Base-by-base conservation (phyloP, 805 yeast genomes). In the Yamadazyma tumulicola region DNA sequence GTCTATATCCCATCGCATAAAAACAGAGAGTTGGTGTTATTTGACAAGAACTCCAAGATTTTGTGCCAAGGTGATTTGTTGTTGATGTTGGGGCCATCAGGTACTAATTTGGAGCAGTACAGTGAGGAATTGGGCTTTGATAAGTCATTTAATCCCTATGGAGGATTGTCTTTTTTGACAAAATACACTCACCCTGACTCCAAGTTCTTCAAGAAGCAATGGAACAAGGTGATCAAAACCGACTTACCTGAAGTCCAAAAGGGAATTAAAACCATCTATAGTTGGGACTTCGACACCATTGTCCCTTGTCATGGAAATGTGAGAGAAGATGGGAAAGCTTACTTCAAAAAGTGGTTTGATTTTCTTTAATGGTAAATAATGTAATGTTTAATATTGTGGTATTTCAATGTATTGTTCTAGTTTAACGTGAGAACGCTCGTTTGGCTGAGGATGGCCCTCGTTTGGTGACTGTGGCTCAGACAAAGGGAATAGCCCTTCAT, bases 241-340 rank as follows among this genome's bases (percentile, higher is more conserved):
- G 26, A 33, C 5, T 19, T 19, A 5, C 32, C 34, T 2, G 36
- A 29, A 13, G 34, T 28, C 23, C 29, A 28, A 26, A 34, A 41
- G 10, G 57, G 67, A 13, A 41, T 59, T 19, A 43, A 50, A 21
- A 50, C 61, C 18, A 48, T 67, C 14, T 35, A 57, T 22, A 37
- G 46, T 7, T 69, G 74, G 74, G 69, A 71, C 26, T 69, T 76
- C 40, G 69, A 70, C 10, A 58, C 61, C n/a, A 57, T 77, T 32
- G 72, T 80, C 25, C 58, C 69, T 45, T 74, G 81, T 43, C 86
- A 79, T 49, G 87, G 87, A 10, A 72, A 72, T 43, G 62, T 77
- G 8, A 59, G 79, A 37, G 76, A 72, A 15, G 51, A 54, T 31
- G 65, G 64, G 1, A 57, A 57, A 41, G 40, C 44, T 15, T 50